These are phyloP conservation scores for Beauveria sp. DNA, from an alignment of 2,329 filamentous ascomycete species.

Conservation along the genomic window DNA sequence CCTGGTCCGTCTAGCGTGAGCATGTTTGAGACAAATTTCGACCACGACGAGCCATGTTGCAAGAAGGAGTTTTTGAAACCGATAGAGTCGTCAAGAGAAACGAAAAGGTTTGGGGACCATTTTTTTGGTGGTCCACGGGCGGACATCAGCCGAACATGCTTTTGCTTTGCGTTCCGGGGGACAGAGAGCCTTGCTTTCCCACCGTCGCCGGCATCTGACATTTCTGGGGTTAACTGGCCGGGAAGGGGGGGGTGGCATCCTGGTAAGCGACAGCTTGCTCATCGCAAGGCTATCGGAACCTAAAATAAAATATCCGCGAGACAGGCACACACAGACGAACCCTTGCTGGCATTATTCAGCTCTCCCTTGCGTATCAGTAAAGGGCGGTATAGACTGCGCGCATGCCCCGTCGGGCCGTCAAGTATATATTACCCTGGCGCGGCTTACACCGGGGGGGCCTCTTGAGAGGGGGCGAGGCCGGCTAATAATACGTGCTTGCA, in stretches of 20 bases:
- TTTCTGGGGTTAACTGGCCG: not conserved
- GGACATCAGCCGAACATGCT: no score
- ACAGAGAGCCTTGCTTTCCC: no score
- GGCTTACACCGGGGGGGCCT: no score
- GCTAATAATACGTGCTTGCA: no score
- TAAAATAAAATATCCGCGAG: not conserved
- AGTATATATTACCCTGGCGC: no score
- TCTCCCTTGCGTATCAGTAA: not conserved
- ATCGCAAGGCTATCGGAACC: not conserved
- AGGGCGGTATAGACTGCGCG: no score
- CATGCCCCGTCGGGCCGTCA: no score
- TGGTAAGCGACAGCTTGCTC: not conserved
- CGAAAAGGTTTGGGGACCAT: no score
- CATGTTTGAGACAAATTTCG: slow-evolving; percentile 6
- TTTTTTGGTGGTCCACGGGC: no score
- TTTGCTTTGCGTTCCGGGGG: no score
- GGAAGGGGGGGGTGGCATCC: not conserved
- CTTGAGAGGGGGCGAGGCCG: no score
- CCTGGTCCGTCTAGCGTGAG: not conserved
- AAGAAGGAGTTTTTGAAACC: not conserved
- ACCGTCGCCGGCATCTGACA: no score
- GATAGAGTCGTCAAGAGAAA: not conserved
- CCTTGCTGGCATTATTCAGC: not conserved
- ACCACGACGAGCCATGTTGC: not conserved
- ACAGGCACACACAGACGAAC: not conserved